Evolutionary conservation across 2,329 filamentous ascomycete genomes (phyloP).

Genomic region (Ascochyta clinopodiicola): DNA sequence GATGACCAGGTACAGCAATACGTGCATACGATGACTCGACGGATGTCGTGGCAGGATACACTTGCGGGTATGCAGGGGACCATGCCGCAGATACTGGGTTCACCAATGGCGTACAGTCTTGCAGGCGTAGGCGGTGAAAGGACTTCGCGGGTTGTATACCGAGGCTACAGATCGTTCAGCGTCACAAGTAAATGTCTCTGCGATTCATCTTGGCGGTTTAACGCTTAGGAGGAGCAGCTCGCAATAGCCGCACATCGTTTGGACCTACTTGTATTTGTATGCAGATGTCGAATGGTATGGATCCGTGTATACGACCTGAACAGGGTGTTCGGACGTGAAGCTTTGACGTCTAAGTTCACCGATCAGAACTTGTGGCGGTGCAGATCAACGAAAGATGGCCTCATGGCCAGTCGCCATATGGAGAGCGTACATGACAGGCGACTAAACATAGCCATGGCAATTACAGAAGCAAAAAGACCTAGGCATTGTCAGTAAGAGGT

Average conservation of each 20-base stretch:
- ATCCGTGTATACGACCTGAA: conserved; percentile 7
- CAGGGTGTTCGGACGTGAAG: conserved; percentile 12
- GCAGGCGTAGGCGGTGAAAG: conserved; percentile 6
- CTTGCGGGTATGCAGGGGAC: conserved; percentile 14
- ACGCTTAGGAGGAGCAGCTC: neutral
- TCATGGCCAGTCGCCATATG: neutral
- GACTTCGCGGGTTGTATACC: neutral
- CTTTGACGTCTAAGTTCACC: conserved; percentile 13
- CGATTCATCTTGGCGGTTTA: neutral
- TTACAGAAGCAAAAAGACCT: neutral
- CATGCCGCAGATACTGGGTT: neutral
- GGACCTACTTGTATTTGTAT: neutral
- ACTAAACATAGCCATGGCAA: neutral
- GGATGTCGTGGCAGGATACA: conserved; percentile 9
- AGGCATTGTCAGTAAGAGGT: neutral
- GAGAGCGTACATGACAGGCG: neutral
- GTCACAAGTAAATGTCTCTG: neutral
- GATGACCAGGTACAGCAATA: neutral
- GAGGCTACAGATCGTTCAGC: neutral
- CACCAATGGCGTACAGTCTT: conserved; percentile 5
- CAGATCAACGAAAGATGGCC: neutral
- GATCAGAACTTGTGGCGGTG: conserved; percentile 13
- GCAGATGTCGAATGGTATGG: neutral
- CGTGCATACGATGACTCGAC: conserved; percentile 3
- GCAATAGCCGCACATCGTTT: neutral